A percentile compares a stretch with the other conserved stretches of the same genome.
These are phyloP conservation scores for Phaeosphaeriaceae sp. DNA, from an alignment of 2,329 filamentous ascomycete species.

Conservation along the genomic window DNA sequence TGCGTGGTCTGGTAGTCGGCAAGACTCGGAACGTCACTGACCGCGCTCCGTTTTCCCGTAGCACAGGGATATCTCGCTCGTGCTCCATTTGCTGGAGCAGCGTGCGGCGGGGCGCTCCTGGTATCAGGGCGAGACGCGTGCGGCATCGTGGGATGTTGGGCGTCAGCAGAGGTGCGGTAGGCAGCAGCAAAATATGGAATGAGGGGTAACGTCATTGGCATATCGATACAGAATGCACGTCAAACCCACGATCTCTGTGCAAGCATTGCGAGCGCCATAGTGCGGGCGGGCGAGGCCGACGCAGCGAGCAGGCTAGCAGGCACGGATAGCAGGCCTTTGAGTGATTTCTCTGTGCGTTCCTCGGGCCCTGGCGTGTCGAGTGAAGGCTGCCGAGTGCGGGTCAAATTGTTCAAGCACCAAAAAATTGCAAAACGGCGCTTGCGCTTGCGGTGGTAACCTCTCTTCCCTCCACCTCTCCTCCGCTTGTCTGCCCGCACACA, in stretches of 20 bases:
- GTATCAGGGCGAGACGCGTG: slow-evolving; percentile 8
- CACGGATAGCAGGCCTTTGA: background rate
- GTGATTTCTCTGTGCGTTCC: slow-evolving; percentile 17
- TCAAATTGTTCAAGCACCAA: slow-evolving; percentile 21
- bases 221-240: background rate
- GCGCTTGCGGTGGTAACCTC: slow-evolving; percentile 15
- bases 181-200: slow-evolving; percentile 5
- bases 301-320: slow-evolving; percentile 4
- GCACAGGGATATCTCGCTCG: slow-evolving; percentile 13
- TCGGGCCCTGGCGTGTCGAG: slow-evolving; percentile 15
- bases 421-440: slow-evolving; percentile 23
- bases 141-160: slow-evolving; percentile 9
- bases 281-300: background rate
- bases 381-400: slow-evolving; percentile 23
- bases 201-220: slow-evolving; percentile 27
- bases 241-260: background rate
- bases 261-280: slow-evolving; percentile 5
- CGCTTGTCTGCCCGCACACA: slow-evolving; percentile 41
- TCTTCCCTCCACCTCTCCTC: slow-evolving; percentile 28
- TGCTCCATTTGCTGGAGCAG: background rate
- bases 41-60: slow-evolving; percentile 30
- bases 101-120: background rate
- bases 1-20: slow-evolving; percentile 16
- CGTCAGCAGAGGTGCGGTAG: slow-evolving; percentile 4
- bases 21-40: slow-evolving; percentile 24